A percentile compares a stretch with the other conserved stretches of the same genome.
phyloP scores from a whole-genome alignment of 2,329 filamentous ascomycete genomes.

The Aspergillus hortae region DNA sequence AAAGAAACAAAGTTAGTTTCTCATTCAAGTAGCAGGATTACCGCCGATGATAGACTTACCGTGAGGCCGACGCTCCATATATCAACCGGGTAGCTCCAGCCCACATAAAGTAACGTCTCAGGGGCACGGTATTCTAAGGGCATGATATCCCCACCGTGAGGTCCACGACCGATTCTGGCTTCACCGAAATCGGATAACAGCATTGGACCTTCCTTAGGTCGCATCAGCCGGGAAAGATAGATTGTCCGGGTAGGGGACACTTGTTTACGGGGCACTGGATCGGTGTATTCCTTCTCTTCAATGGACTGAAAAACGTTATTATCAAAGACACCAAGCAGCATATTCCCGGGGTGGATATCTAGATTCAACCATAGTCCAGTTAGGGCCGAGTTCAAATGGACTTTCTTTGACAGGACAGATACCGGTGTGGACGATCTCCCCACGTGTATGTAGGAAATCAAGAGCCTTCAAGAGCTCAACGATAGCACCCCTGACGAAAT shows the following conservation, averaged over 20 bases:
- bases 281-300: constrained; percentile 24
- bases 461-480: constrained; percentile 24
- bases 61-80: constrained; percentile 32
- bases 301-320: constrained; percentile 22
- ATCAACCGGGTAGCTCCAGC: constrained; percentile 29
- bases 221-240: constrained; percentile 24
- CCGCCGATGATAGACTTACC: constrained; percentile 17
- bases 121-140: constrained; percentile 29
- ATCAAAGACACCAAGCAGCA: constrained; percentile 29
- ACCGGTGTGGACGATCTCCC: constrained; percentile 29
- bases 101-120: constrained; percentile 28
- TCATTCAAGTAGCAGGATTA: constrained; percentile 1
- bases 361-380: neutral
- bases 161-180: constrained; percentile 23
- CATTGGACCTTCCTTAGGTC: constrained; percentile 25
- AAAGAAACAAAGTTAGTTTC: constrained; percentile 1
- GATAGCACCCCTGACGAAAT: constrained; percentile 20
- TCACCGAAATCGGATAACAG: constrained; percentile 31
- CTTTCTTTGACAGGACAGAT: neutral
- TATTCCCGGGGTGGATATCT: constrained; percentile 34
- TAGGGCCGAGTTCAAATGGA: neutral
- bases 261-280: constrained; percentile 36
- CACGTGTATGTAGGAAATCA: constrained; percentile 29
- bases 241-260: constrained; percentile 30
- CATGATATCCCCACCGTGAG: constrained; percentile 25